phyloP scores from a whole-genome alignment of 805 yeast genomes.

The Diddensiella transvaalensis region DNA sequence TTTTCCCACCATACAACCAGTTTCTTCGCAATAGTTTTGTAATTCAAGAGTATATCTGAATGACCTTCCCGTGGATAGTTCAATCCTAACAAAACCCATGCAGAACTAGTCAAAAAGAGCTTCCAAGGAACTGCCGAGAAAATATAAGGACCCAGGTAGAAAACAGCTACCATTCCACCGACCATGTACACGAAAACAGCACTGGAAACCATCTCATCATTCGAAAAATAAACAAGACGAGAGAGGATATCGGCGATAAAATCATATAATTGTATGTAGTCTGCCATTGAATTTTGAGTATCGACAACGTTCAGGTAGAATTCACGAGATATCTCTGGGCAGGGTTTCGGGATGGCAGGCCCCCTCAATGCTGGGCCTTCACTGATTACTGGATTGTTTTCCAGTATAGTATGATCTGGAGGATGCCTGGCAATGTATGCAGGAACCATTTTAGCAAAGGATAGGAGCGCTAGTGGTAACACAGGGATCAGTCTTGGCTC shows the following conservation, averaged over 20 bases:
- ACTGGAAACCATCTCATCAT: constrained; percentile 50
- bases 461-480: constrained; percentile 45
- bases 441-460: constrained; percentile 62
- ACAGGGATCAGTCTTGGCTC: constrained; percentile 54
- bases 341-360: constrained; percentile 60
- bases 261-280: constrained; percentile 64
- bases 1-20: background rate
- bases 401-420: constrained; percentile 45
- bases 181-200: constrained; percentile 43
- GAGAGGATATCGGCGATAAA: constrained; percentile 44
- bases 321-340: constrained; percentile 74
- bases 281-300: constrained; percentile 72
- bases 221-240: constrained; percentile 60
- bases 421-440: constrained; percentile 59
- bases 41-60: background rate
- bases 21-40: background rate
- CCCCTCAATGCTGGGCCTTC: constrained; percentile 45
- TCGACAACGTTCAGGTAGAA: constrained; percentile 77
- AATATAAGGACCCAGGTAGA: constrained; percentile 30
- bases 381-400: constrained; percentile 44
- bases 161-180: constrained; percentile 31
- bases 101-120: constrained; percentile 32
- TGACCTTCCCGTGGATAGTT: background rate
- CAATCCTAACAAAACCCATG: constrained; percentile 44
- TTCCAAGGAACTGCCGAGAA: constrained; percentile 37